Base-by-base conservation (phyloP, 2,329 filamentous ascomycete species). In the Beauveria scarabaeidicola region DNA sequence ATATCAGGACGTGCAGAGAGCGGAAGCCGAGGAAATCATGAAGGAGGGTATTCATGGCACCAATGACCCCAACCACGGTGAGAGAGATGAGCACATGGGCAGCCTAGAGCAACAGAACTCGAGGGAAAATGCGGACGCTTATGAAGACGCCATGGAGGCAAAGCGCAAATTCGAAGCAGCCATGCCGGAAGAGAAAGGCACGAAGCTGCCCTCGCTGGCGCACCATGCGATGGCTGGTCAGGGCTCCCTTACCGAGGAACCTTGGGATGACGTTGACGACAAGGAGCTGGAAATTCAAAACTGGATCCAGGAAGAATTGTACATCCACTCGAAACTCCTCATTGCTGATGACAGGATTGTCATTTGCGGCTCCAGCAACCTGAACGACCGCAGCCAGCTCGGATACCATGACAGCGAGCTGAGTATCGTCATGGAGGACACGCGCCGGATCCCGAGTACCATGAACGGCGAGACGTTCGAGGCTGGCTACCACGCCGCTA, bases 301-400 rank as follows among this genome's bases (percentile, higher is more conserved):
- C 69, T 95, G 94, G 78, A 87, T 97, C 61, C 93, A 96, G 70
- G 94, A 99, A 71, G 93, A 99, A 72, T 82, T 97, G 2, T 99
- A 99, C 71, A 87, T 97, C 52, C 94, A 99, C 72, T 89, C 86
- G 29, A 99, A 97, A 75, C 80, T 97, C 40, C 81, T 94, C 65
- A 93, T 97, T 65, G 88, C 88, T 1, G 92, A 97, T 69, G 93
- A 97, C 71, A 85, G 86, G 58, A 81, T 91, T 52, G 91, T 89
- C 1, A 84, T 97, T 57, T 94, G 91, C 69, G 91, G 91, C 19
- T 91, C 87, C 27, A 90, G 89, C 64, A 97, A 97, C 73, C 80
- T 97, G 67, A 97, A 97, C 71, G 93, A 97, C 70, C 87, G 93
- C 57, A 85, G 90, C 54, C 92, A 96, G 73, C 76, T 94, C 5